phyloP scores from a whole-genome alignment of 108 stramenopile genomes.

The Skeletonema menzelii region DNA sequence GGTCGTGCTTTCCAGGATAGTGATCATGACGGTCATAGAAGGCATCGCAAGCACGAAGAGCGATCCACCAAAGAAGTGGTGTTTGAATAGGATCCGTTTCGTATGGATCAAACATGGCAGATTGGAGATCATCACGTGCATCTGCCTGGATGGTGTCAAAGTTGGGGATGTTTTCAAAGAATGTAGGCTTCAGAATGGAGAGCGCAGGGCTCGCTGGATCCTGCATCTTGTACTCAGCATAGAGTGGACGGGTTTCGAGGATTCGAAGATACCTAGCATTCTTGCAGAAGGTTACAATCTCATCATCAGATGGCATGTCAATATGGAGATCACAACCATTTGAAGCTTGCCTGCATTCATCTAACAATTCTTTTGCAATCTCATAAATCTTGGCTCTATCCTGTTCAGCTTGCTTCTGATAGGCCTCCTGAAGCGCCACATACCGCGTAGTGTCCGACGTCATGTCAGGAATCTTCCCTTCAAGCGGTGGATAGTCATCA shows the following conservation, averaged over 20 bases:
- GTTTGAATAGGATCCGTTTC: conserved; percentile 74
- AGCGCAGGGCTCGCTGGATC: conserved; percentile 36
- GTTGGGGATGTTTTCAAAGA: conserved; percentile 11
- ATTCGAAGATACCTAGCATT: conserved; percentile 69
- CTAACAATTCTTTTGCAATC: conserved; percentile 10
- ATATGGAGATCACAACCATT: conserved; percentile 6
- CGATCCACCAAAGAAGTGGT: conserved; percentile 82
- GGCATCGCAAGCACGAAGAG: conserved; percentile 73
- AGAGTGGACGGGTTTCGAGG: conserved; percentile 56
- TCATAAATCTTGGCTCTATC: conserved; percentile 55
- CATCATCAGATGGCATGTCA: conserved; percentile 56
- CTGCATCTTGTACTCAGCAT: conserved; percentile 50
- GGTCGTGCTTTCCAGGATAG: conserved; percentile 75
- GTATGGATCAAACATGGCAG: conserved; percentile 62
- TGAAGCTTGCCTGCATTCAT: conserved; percentile 23
- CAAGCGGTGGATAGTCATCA: conserved; percentile 74
- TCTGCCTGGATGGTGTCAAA: conserved; percentile 24
- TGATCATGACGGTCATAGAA: conserved; percentile 66
- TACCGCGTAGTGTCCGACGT: conserved; percentile 81
- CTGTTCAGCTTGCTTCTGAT: conserved; percentile 64
- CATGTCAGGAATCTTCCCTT: conserved; percentile 94
- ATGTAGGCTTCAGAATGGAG: not conserved
- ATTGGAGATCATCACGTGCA: conserved; percentile 50
- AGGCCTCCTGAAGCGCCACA: conserved; percentile 82
- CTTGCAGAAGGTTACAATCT: conserved; percentile 69